Evolutionary conservation across 2,329 filamentous ascomycete genomes (phyloP).

Genomic region (Sporothrix pseudoabietina): DNA sequence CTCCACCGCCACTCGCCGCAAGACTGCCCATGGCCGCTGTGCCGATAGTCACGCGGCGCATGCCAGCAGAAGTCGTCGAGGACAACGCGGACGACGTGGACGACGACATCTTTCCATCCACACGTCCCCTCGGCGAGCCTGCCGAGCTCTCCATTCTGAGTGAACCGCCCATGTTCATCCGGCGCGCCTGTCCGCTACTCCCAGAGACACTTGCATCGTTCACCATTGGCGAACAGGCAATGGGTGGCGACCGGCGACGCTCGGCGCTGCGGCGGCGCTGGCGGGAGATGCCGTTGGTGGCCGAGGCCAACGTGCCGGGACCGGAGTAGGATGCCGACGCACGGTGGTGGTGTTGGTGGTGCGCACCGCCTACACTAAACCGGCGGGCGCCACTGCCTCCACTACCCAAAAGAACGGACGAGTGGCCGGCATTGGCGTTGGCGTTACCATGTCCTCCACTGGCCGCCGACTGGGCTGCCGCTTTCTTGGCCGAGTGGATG

Average conservation of each 20-base stretch:
- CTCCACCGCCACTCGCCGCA: not conserved
- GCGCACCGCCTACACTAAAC: constrained; percentile 31
- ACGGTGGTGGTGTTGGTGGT: constrained; percentile 41
- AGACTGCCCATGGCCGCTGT: constrained; percentile 39
- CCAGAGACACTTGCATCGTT: not conserved
- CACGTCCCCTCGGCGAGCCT: constrained; percentile 39
- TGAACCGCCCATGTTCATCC: constrained; percentile 58
- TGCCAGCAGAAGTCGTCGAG: constrained; percentile 26
- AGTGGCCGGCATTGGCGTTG: constrained; percentile 41
- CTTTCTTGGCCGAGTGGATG: constrained; percentile 55
- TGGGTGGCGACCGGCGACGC: constrained; percentile 55
- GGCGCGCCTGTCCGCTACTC: constrained; percentile 53
- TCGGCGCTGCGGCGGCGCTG: constrained; percentile 53
- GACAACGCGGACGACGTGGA: not conserved
- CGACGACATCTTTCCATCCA: constrained; percentile 32
- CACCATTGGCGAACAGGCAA: constrained; percentile 48
- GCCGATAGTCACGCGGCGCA: constrained; percentile 49
- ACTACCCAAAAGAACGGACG: constrained; percentile 36
- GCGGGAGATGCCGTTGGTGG: constrained; percentile 59
- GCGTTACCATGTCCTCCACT: constrained; percentile 46
- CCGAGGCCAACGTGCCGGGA: constrained; percentile 47
- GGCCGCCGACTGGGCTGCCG: constrained; percentile 40
- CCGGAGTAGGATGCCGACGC: constrained; percentile 45
- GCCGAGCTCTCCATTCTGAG: constrained; percentile 39
- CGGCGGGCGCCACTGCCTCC: constrained; percentile 29